A percentile compares a stretch with the other conserved stretches of the same genome.
These are phyloP conservation scores for Plasmodium fragile DNA, from an alignment of 169 alveolate genomes.

Conservation along the genomic window DNA sequence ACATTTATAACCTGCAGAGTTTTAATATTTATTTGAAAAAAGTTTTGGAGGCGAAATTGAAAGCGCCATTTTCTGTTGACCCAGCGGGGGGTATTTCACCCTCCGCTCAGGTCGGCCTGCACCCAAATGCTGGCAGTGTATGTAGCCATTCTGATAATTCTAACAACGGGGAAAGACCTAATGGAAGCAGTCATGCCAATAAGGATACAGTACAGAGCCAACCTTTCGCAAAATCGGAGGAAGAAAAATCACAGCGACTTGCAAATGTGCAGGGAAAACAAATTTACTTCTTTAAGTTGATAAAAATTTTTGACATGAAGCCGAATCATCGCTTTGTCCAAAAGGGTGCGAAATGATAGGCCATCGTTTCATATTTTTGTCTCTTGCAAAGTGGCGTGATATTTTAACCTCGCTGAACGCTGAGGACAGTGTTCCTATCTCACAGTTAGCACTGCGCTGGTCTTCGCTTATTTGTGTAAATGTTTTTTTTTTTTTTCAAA, in stretches of 20 bases:
- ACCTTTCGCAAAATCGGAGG: neutral
- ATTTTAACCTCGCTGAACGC: neutral
- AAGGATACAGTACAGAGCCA: neutral
- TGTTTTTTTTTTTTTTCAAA: no score
- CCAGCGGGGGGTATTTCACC: neutral
- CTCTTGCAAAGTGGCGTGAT: neutral
- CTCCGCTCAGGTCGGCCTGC: neutral
- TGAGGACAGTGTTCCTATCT: neutral
- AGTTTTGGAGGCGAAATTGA: constrained; percentile 10
- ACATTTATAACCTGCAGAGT: constrained; percentile 63
- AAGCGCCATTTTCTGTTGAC: constrained; percentile 18
- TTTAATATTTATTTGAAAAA: constrained; percentile 51
- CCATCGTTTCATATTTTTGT: neutral
- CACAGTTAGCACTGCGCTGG: neutral
- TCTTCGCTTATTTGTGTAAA: neutral
- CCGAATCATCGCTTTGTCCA: constrained; percentile 68
- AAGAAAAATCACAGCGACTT: neutral
- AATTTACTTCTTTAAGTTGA: constrained; percentile 64
- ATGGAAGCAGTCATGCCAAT: neutral
- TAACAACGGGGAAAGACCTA: neutral
- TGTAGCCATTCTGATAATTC: neutral
- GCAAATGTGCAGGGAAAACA: constrained; percentile 5
- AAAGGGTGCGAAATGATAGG: constrained; percentile 4
- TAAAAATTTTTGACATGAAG: constrained; percentile 76
- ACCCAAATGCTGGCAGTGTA: neutral